phyloP scores from a whole-genome alignment of 257 asterid species.

The Solanum chiquidenum region DNA sequence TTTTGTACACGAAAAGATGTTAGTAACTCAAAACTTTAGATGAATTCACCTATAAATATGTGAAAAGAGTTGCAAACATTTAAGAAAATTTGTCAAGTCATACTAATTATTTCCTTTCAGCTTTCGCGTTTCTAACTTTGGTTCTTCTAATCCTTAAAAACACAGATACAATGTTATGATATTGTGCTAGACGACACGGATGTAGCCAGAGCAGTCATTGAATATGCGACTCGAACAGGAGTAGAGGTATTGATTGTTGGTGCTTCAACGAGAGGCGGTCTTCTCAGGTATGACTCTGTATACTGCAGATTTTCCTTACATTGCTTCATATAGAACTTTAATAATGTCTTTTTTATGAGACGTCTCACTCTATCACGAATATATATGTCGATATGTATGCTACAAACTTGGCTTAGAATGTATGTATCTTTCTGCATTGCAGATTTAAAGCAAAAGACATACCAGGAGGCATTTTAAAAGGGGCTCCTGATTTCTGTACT shows the following conservation, averaged over 20 bases:
- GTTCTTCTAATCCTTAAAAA: background rate
- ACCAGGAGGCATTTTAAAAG: slow-evolving; percentile 60
- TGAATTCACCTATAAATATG: background rate
- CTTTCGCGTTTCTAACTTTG: background rate
- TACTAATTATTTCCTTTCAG: background rate
- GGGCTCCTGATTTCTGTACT: slow-evolving; percentile 79
- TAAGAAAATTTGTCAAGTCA: background rate
- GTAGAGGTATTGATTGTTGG: slow-evolving; percentile 74
- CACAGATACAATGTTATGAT: slow-evolving; percentile 58
- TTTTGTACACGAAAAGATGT: slow-evolving; percentile 71
- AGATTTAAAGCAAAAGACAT: slow-evolving; percentile 78
- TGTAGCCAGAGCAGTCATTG: slow-evolving; percentile 49
- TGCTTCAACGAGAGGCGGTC: slow-evolving; percentile 49
- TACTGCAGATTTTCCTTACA: background rate
- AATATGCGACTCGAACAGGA: slow-evolving; percentile 53
- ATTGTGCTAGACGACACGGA: slow-evolving; percentile 66
- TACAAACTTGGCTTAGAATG: background rate
- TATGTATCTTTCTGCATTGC: slow-evolving; percentile 3
- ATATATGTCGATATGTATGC: background rate
- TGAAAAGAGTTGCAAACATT: background rate
- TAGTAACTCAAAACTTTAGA: background rate
- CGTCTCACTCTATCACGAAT: background rate
- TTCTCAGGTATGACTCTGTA: slow-evolving; percentile 48
- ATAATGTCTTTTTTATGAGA: background rate
- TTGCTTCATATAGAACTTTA: too few relatives aligned